Percentiles rank a stretch among this genome's conserved stretches.
Evolutionary conservation across 1,284 basidiomycete species (phyloP).

Genomic region (Gomphus bonarii): DNA sequence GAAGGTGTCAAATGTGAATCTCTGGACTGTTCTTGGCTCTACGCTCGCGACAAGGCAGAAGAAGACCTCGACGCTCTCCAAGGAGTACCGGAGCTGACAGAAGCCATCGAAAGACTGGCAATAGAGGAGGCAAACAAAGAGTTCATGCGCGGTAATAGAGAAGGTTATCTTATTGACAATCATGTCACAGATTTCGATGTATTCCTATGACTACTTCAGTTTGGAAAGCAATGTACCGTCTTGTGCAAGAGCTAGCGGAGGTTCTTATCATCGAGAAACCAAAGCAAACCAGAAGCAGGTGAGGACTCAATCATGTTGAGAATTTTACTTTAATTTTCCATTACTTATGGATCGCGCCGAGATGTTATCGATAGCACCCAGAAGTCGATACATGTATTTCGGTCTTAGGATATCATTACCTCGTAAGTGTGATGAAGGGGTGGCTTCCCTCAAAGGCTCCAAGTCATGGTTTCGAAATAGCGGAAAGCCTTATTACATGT

Average conservation of each 20-base stretch:
- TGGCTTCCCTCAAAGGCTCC: too few relatives aligned
- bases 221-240: not conserved
- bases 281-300: not conserved
- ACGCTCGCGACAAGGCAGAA: constrained; percentile 57
- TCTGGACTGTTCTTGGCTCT: constrained; percentile 78
- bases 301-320: not conserved
- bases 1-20: constrained; percentile 72
- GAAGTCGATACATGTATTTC: too few relatives aligned
- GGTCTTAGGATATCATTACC: too few relatives aligned
- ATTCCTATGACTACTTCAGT: not conserved
- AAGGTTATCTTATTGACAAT: not conserved
- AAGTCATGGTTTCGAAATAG: not conserved
- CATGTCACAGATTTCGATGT: not conserved
- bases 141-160: not conserved
- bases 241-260: not conserved
- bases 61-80: constrained; percentile 40
- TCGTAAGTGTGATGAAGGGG: too few relatives aligned
- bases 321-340: not conserved
- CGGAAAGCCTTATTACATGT: not conserved
- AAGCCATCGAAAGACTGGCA: constrained; percentile 18
- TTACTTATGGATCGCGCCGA: too few relatives aligned
- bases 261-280: not conserved
- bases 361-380: too few relatives aligned
- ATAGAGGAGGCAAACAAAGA: not conserved
- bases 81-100: constrained; percentile 25